Evolutionary conservation across 768 basidiomycete species (phyloP).

Genomic region (Crassisporium funariophilum): DNA sequence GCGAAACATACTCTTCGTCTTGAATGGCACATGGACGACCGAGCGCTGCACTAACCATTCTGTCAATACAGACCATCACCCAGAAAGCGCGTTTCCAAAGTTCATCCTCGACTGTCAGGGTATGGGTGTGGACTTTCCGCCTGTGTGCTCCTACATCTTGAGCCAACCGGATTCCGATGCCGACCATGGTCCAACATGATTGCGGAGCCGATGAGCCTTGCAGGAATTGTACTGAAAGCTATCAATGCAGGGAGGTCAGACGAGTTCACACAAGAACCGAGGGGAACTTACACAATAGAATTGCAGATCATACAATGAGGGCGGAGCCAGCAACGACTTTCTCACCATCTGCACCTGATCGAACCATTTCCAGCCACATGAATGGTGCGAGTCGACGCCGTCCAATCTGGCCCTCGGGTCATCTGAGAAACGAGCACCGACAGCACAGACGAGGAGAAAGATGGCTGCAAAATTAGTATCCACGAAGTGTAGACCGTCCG

Average conservation of each 20-base stretch:
- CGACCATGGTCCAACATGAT: conserved; percentile 68
- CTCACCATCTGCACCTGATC: conserved; percentile 69
- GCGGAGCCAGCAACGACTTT: conserved; percentile 62
- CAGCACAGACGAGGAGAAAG: conserved; percentile 72
- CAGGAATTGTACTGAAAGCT: conserved; percentile 59
- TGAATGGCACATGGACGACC: conserved; percentile 79
- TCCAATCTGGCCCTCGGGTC: conserved; percentile 57
- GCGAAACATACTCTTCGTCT: conserved; percentile 73
- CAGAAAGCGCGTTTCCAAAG: conserved; percentile 76
- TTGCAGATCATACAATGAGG: conserved; percentile 76
- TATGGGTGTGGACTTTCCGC: conserved; percentile 33
- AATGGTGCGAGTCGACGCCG: conserved; percentile 40
- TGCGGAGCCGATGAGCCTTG: conserved; percentile 63
- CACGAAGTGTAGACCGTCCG: conserved; percentile 48
- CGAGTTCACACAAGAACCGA: not conserved
- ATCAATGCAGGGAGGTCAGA: not conserved
- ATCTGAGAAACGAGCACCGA: conserved; percentile 58
- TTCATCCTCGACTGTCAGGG: conserved; percentile 60
- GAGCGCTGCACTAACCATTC: conserved; percentile 51
- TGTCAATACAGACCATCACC: conserved; percentile 57
- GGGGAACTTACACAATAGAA: conserved; percentile 50
- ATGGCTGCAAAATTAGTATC: conserved; percentile 58
- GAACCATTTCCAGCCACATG: conserved; percentile 67
- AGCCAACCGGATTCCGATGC: conserved; percentile 71
- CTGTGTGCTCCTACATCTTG: conserved; percentile 81